Conservation (phyloP, 768 basidiomycete species). For the Mycena vitilis region DNA sequence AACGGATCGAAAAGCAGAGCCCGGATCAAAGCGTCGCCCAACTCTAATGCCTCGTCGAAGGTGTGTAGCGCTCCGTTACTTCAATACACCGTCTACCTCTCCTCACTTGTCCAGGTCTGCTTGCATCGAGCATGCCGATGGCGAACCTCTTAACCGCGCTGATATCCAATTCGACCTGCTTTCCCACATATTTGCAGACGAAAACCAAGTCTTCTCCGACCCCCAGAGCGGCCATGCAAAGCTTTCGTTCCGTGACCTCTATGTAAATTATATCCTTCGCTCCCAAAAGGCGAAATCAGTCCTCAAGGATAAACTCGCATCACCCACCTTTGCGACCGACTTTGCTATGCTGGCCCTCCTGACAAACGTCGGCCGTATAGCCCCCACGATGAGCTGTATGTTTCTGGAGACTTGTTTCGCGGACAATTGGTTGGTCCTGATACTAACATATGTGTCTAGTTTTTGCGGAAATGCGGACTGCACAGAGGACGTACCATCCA, state of each 20-base stretch:
- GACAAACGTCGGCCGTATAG: slow-evolving; percentile 84
- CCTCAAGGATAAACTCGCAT: slow-evolving; percentile 78
- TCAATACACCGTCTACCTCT: too few species aligned
- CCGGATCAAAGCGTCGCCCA: too few species aligned
- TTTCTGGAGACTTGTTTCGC: slow-evolving; percentile 29
- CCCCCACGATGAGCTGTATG: slow-evolving; percentile 87
- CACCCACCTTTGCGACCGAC: slow-evolving; percentile 69
- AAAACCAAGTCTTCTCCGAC: slow-evolving; percentile 64
- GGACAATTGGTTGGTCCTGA: slow-evolving; percentile 24
- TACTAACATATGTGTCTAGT: slow-evolving; percentile 52
- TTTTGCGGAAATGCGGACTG: slow-evolving; percentile 85
- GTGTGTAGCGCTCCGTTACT: too few species aligned
- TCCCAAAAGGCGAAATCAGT: slow-evolving; percentile 78
- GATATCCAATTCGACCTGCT: slow-evolving; percentile 88
- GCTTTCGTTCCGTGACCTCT: slow-evolving; percentile 73
- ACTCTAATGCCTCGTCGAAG: too few species aligned
- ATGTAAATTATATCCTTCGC: slow-evolving; percentile 60
- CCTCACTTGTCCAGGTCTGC: slow-evolving; percentile 44
- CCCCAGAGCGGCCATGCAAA: slow-evolving; percentile 49
- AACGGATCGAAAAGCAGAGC: too few species aligned
- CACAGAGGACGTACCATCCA: slow-evolving; percentile 82
- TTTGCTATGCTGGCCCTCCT: slow-evolving; percentile 81
- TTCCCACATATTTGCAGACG: slow-evolving; percentile 78
- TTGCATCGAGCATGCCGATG: slow-evolving; percentile 68
- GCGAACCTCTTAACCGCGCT: slow-evolving; percentile 71